Evolutionary conservation across 2,329 filamentous ascomycete species (phyloP).

Genomic region (Teratosphaeria viscida): DNA sequence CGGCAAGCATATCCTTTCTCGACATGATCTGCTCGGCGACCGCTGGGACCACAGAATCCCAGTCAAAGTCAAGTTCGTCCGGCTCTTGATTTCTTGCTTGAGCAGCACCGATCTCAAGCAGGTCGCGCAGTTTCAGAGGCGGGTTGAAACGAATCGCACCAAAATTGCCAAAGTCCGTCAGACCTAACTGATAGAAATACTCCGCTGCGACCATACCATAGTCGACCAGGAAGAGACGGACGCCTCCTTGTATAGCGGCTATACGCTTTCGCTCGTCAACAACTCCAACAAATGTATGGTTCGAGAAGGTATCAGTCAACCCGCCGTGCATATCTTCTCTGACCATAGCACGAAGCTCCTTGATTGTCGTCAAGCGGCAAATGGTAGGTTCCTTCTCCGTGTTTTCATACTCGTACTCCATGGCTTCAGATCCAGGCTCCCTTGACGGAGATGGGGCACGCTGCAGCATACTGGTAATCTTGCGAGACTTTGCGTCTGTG

Average conservation of each 20-base stretch:
- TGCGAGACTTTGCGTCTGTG: constrained; percentile 78
- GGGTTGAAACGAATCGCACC: constrained; percentile 72
- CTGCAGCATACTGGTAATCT: constrained; percentile 89
- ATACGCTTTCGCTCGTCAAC: constrained; percentile 80
- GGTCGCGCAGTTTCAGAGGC: constrained; percentile 56
- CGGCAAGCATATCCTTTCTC: constrained; percentile 72
- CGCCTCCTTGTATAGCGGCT: constrained; percentile 84
- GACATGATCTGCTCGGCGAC: constrained; percentile 61
- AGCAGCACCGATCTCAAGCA: constrained; percentile 64
- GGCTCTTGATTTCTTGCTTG: constrained; percentile 42
- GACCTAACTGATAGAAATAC: constrained; percentile 88
- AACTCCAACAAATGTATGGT: constrained; percentile 85
- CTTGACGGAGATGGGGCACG: constrained; percentile 29
- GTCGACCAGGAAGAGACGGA: constrained; percentile 85
- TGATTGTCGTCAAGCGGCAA: constrained; percentile 74
- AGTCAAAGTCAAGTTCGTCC: constrained; percentile 49
- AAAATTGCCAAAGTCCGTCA: constrained; percentile 95
- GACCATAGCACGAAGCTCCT: constrained; percentile 70
- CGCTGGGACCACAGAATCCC: constrained; percentile 53
- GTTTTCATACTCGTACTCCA: constrained; percentile 53
- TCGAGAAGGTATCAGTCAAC: constrained; percentile 76
- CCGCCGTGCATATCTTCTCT: constrained; percentile 73
- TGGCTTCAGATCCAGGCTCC: constrained; percentile 33
- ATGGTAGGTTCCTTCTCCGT: constrained; percentile 57
- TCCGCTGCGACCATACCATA: constrained; percentile 79